A percentile compares a stretch with the other conserved stretches of the same genome.
phyloP scores from a whole-genome alignment of 805 yeast genomes.

The Monosporozyma aquatica region DNA sequence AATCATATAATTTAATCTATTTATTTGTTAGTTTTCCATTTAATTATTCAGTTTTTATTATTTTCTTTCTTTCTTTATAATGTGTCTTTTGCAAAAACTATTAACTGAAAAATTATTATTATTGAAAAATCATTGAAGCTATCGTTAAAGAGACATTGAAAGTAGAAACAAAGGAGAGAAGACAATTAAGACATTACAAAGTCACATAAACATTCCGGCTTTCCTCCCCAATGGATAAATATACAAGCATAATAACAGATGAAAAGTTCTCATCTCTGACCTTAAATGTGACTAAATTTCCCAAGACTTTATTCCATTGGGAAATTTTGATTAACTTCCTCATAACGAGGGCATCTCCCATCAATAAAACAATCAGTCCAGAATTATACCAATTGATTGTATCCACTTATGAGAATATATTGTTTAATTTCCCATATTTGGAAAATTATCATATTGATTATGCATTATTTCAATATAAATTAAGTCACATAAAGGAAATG shows the following conservation, averaged over 20 bases:
- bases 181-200: no score
- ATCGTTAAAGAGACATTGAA: no score
- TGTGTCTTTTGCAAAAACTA: no score
- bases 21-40: no score
- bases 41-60: no score
- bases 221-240: constrained; percentile 18
- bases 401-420: constrained; percentile 24
- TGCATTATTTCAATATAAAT: constrained; percentile 28
- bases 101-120: no score
- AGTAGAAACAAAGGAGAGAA: no score
- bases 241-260: constrained; percentile 12
- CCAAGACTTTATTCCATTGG: constrained; percentile 25
- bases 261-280: constrained; percentile 21
- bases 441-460: constrained; percentile 30
- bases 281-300: constrained; percentile 20
- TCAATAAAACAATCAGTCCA: constrained; percentile 20
- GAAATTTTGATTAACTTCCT: constrained; percentile 25
- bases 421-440: constrained; percentile 25
- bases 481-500: constrained; percentile 22
- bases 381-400: constrained; percentile 14
- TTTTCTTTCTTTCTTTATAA: no score
- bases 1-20: no score
- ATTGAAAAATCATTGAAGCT: no score
- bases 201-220: no score
- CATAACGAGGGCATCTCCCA: constrained; percentile 18